Percentiles rank a stretch among this genome's conserved stretches.
Evolutionary conservation across 345 rosid species (phyloP).

Genomic region (Cardamine resedifolia): DNA sequence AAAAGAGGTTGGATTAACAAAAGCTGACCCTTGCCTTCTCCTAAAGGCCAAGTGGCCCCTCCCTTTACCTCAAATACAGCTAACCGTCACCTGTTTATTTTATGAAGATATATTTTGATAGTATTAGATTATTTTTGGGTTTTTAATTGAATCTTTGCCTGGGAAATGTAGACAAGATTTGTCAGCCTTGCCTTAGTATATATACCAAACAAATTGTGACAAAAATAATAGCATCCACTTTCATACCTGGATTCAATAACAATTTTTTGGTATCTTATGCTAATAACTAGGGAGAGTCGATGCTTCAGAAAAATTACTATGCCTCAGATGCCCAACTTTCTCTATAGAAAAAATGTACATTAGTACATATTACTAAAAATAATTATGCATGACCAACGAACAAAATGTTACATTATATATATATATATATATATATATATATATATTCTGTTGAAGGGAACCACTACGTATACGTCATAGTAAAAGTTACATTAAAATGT

Average conservation of each 20-base stretch:
- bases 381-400: too few species aligned
- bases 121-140: background rate
- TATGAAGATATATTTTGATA: background rate
- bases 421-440: too few species aligned
- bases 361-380: too few species aligned
- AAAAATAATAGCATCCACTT: conserved; percentile 18
- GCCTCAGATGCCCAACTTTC: background rate
- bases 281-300: background rate
- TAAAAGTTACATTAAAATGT: background rate
- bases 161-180: conserved; percentile 1
- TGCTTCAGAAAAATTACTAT: background rate
- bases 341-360: background rate
- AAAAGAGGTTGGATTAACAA: background rate
- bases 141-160: background rate
- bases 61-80: conserved; percentile 16
- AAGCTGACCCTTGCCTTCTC: conserved; percentile 22
- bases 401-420: background rate
- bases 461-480: background rate
- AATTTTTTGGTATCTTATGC: background rate
- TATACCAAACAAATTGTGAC: conserved; percentile 16
- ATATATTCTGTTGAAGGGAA: background rate
- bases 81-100: conserved; percentile 2
- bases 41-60: conserved; percentile 36
- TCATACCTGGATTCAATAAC: background rate
- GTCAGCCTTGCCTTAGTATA: conserved; percentile 8